Evolutionary conservation across 257 asterid genomes (phyloP), one percentile per base, ranked within the genome.

Genomic region (Przewalskia tangutica): DNA sequence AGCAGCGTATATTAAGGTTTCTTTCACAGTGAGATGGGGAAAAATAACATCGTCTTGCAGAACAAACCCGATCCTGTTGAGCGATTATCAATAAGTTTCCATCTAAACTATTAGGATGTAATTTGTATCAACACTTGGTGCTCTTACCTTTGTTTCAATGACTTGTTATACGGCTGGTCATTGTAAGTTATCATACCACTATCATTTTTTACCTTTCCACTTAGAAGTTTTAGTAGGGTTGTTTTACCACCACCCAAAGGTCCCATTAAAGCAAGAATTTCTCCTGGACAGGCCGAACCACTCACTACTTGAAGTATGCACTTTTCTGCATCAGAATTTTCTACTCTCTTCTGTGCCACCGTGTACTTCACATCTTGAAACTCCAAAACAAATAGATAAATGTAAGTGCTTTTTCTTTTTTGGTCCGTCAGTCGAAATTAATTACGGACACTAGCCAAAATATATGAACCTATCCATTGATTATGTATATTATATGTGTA

Each of bases 171-270:
- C 7, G 85, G 63, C 7, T 51, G 86, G 81, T 82, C 83, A 71
- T 88, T 86, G 62, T 84, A 88, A 83, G 90, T 86, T 2, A 89
- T 84, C 23, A 62, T 81, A 16, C 91, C 91, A 59, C 81, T 85
- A 23, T 67, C 85, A 48, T 18, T 80, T 58, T 81, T 87, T 3
- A 85, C 73, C 54, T 88, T 82, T 34, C 91, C 90, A 66, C 89
- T 87, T 1, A 85, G 77, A 10, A 89, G 83, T 79, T 89, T 89
- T 9, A 87, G 89, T 7, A 87, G 71, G 50, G 89, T 89, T 4
- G 90, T 85, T 87, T 89, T 89, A 79, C 91, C 90, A 60, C 89
- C 83, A 2, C 90, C 90, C 1, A 90, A 89, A 53, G 91, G 91
- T 77, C 91, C 91, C 90, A 87, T 87, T 5, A 87, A 54, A 14